Evolutionary conservation across 345 rosid species (phyloP), one percentile per base, ranked within the genome.

Genomic region (Microthlaspi erraticum): DNA sequence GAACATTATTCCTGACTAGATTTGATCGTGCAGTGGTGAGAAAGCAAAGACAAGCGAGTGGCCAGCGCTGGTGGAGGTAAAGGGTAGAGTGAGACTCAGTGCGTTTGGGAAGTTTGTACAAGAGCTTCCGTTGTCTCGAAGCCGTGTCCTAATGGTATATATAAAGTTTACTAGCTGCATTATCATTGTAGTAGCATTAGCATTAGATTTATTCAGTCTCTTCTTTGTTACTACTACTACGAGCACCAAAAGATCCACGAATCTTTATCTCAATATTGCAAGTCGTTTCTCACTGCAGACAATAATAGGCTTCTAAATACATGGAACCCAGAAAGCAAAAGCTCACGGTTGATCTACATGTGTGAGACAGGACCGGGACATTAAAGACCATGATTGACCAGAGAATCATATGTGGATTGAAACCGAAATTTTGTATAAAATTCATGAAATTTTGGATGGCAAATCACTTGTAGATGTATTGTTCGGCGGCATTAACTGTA

Each of bases 61-160:
- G 99, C 82, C 86, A 18, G 74, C 80, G 52, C 42, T 68, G 50
- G 76, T 91, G 14, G 99, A 94, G 79, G 85, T 94, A 37, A 94
- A 94, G 76, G 99, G 99, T 55, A 85, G 98, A 78, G 99, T 94
- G 20, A 84, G 85, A 77, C 88, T 89, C 12, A 85, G 89, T 60
- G 98, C 99, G 29, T 94, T 94, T 75, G 96, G 88, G 81, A 94
- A 88, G 87, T 94, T 91, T 78, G 95, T 94, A 38, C 85, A 88
- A 72, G 89, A 83, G 83, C 99, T 94, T 66, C 90, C 88, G 1
- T 77, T 86, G 97, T 94, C 99, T 58, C 80, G 95, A 77, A 91
- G 90, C 77, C 97, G 99, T 68, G 89, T 93, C 71, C 81, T 89
- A 66, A 94, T 91, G 99, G 99, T 94, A 94, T 83, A 94, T 83